phyloP scores from a whole-genome alignment of 257 asterid genomes.

The Plectranthus barbatus region DNA sequence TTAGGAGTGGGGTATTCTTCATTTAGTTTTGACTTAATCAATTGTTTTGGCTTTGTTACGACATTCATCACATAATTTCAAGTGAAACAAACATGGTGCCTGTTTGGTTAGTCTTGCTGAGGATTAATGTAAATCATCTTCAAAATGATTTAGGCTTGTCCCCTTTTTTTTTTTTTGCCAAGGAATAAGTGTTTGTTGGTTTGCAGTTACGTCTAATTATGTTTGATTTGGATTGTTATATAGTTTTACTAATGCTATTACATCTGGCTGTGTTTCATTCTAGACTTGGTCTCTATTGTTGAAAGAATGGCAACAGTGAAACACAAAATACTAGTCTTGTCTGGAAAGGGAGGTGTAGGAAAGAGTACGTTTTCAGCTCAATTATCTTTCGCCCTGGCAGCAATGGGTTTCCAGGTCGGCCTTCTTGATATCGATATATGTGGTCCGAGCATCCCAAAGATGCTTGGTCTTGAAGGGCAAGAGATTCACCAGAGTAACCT shows the following conservation, averaged over 20 bases:
- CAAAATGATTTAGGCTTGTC: neutral
- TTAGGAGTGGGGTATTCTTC: neutral
- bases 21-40: neutral
- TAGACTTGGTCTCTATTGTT: conserved; percentile 63
- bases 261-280: neutral
- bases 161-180: neutral
- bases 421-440: conserved; percentile 91
- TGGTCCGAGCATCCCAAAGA: conserved; percentile 88
- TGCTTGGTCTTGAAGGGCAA: conserved; percentile 82
- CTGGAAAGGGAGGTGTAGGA: conserved; percentile 97
- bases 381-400: conserved; percentile 71
- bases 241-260: neutral
- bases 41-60: neutral
- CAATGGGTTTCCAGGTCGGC: conserved; percentile 81
- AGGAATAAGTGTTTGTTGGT: neutral
- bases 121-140: no score
- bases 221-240: neutral
- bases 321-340: conserved; percentile 81
- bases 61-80: neutral
- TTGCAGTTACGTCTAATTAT: neutral
- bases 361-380: conserved; percentile 93
- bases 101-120: neutral
- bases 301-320: conserved; percentile 93
- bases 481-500: conserved; percentile 64
- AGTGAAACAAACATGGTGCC: neutral